These are phyloP conservation scores for Apiospora aurea DNA, from an alignment of 2,329 filamentous ascomycete species.

Conservation along the genomic window DNA sequence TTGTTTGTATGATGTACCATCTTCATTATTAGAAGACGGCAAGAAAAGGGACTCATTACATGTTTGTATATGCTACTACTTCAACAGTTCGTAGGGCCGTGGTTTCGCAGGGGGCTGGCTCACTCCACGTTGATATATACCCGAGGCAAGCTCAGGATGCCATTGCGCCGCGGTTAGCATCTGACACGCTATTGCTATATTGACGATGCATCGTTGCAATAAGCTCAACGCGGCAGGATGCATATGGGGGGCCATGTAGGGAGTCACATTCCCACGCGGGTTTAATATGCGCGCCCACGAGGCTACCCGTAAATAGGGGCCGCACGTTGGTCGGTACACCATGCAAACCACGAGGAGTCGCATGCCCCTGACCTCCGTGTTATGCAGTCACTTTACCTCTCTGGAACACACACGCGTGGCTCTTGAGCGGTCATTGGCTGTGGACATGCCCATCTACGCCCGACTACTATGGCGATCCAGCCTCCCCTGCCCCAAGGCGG, in stretches of 20 bases:
- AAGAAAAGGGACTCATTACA: background rate
- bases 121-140: background rate
- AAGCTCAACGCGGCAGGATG: background rate
- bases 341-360: background rate
- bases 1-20: background rate
- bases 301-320: background rate
- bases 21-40: background rate
- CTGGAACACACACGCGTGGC: background rate
- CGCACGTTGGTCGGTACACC: background rate
- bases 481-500: background rate
- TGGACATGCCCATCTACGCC: background rate
- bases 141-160: background rate
- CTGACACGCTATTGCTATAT: constrained; percentile 4
- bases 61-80: background rate
- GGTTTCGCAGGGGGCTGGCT: background rate
- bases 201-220: background rate
- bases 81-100: background rate
- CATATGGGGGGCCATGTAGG: background rate
- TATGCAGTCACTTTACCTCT: background rate
- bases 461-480: background rate
- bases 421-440: background rate
- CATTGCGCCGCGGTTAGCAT: background rate
- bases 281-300: background rate
- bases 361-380: background rate
- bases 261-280: background rate